These are phyloP conservation scores for Sarocladium brachiariae DNA, from an alignment of 2,329 filamentous ascomycete species.

Conservation along the genomic window DNA sequence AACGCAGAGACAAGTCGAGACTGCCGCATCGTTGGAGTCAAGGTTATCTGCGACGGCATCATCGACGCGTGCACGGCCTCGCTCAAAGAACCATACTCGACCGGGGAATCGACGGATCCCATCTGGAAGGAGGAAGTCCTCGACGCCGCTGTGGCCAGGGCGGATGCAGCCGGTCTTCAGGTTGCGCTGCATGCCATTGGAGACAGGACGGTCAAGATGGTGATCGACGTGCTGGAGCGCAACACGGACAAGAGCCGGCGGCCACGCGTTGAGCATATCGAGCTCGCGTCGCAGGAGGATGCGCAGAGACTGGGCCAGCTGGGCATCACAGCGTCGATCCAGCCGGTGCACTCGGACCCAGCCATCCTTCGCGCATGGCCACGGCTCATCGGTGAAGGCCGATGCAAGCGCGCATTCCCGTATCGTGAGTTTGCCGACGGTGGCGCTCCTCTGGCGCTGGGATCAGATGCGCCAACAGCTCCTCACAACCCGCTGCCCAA, in stretches of 20 bases:
- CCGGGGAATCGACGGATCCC: constrained; percentile 37
- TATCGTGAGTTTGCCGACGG: constrained; percentile 53
- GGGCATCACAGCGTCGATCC: constrained; percentile 54
- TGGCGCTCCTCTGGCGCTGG: constrained; percentile 49
- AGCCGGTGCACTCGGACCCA: constrained; percentile 53
- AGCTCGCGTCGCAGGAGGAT: constrained; percentile 49
- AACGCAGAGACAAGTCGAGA: constrained; percentile 29
- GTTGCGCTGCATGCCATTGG: constrained; percentile 61
- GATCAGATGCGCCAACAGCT: constrained; percentile 54
- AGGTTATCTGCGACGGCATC: constrained; percentile 59
- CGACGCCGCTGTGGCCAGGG: constrained; percentile 45
- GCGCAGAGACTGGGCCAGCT: constrained; percentile 48
- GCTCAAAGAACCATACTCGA: constrained; percentile 51
- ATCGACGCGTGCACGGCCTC: constrained; percentile 60
- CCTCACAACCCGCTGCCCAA: constrained; percentile 48
- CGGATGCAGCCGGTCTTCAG: constrained; percentile 48
- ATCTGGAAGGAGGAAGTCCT: constrained; percentile 50
- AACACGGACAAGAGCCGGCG: constrained; percentile 38
- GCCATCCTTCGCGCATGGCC: constrained; percentile 57
- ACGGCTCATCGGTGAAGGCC: constrained; percentile 43
- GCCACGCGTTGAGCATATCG: constrained; percentile 59
- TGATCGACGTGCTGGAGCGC: constrained; percentile 47
- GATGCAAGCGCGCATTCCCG: constrained; percentile 54
- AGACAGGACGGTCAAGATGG: constrained; percentile 49
- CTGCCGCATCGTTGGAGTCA: constrained; percentile 51